phyloP scores from a whole-genome alignment of 441 rosid species.

The Eruca vesicaria region DNA sequence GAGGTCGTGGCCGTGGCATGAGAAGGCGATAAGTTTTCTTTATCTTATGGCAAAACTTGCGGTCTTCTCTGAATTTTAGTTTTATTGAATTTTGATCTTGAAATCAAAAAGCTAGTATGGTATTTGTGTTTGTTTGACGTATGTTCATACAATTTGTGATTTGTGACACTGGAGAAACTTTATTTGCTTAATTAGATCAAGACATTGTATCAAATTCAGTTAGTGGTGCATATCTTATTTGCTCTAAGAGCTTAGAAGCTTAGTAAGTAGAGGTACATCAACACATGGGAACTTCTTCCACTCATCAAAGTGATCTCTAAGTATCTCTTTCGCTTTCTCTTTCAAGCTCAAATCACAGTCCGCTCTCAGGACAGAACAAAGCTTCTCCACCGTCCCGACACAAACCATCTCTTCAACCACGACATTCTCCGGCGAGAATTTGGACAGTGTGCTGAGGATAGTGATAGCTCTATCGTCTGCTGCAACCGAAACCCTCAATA shows the following conservation, averaged over 20 bases:
- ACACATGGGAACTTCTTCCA: conserved; percentile 66
- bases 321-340: conserved; percentile 50
- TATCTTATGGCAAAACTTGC: neutral
- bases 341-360: conserved; percentile 43
- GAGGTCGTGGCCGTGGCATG: conserved; percentile 95
- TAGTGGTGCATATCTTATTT: neutral
- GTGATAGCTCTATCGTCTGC: conserved; percentile 55
- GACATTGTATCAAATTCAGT: neutral
- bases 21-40: conserved; percentile 65
- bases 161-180: neutral
- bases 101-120: conserved; percentile 9
- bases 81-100: conserved; percentile 27
- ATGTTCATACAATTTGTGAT: conserved; percentile 12
- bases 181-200: neutral
- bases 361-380: conserved; percentile 45
- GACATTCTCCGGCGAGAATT: conserved; percentile 39
- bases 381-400: conserved; percentile 54
- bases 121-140: conserved; percentile 1
- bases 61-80: neutral
- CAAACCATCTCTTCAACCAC: conserved; percentile 57
- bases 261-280: conserved; percentile 27
- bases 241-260: conserved; percentile 16
- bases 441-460: conserved; percentile 47
- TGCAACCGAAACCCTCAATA: conserved; percentile 47
- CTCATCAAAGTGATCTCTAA: conserved; percentile 45